Conservation (phyloP, 805 yeast genomes). For the Candida anglica region DNA sequence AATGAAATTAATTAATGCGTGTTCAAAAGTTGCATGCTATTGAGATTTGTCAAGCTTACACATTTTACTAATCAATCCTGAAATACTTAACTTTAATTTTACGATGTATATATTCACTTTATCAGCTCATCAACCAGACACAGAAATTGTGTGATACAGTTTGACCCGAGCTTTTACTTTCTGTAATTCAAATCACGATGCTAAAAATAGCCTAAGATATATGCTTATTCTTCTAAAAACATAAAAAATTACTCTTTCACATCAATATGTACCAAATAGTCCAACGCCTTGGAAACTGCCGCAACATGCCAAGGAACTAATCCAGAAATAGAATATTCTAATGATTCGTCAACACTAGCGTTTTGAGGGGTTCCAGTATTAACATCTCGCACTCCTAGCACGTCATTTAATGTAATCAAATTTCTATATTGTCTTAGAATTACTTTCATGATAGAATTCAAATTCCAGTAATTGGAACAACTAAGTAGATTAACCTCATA, state of each 20-base stretch:
- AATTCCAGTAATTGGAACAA: constrained; percentile 65
- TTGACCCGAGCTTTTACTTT: too few species aligned
- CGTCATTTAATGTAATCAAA: constrained; percentile 40
- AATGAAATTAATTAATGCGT: too few species aligned
- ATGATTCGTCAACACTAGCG: constrained; percentile 2
- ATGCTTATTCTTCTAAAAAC: too few species aligned
- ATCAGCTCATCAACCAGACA: too few species aligned
- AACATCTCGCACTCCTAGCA: constrained; percentile 27
- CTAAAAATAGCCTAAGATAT: too few species aligned
- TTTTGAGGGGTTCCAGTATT: constrained; percentile 11
- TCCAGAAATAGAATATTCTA: constrained; percentile 15
- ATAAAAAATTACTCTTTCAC: constrained; percentile 40
- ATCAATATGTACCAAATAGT: constrained; percentile 53
- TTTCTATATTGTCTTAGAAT: constrained; percentile 60
- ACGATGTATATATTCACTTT: too few species aligned
- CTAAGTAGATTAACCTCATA: constrained; percentile 68
- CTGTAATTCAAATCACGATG: too few species aligned
- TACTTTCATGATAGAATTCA: constrained; percentile 49
- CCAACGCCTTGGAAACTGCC: constrained; percentile 61
- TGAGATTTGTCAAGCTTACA: too few species aligned
- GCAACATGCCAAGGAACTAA: constrained; percentile 71
- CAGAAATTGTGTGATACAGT: too few species aligned
- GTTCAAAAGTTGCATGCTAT: too few species aligned
- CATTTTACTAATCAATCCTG: too few species aligned
- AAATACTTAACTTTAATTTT: too few species aligned